A percentile compares a stretch with the other conserved stretches of the same genome.
These are phyloP conservation scores for Neurospora hispaniola DNA, from an alignment of 495 filamentous ascomycete species.

Conservation along the genomic window DNA sequence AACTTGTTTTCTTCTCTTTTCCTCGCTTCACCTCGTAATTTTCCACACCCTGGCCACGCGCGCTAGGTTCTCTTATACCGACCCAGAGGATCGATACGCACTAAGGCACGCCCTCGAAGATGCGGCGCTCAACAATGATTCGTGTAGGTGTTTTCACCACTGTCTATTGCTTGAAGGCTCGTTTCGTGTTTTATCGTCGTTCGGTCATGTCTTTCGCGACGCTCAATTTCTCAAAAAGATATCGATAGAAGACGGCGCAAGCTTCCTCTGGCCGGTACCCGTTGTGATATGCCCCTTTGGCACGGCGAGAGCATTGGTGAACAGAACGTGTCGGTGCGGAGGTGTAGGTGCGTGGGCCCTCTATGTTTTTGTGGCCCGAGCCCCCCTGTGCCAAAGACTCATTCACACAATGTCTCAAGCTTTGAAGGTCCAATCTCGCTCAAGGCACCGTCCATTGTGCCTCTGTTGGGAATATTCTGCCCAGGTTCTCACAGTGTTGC, in stretches of 20 bases:
- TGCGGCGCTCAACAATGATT: not conserved
- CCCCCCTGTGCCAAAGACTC: not conserved
- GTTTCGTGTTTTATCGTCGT: not conserved
- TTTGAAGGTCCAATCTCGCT: slow-evolving; percentile 5
- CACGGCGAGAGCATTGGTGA: not conserved
- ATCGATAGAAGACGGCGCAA: not conserved
- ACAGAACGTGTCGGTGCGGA: not conserved
- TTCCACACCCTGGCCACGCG: slow-evolving; percentile 4
- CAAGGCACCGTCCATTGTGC: slow-evolving; percentile 4
- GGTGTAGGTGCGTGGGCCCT: not conserved
- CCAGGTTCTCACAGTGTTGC: slow-evolving; percentile 20
- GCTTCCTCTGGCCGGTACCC: not conserved
- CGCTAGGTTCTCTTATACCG: not conserved
- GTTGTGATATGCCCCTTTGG: not conserved
- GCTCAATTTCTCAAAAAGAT: not conserved
- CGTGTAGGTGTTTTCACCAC: not conserved
- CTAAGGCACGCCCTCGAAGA: not conserved
- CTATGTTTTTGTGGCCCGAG: slow-evolving; percentile 4
- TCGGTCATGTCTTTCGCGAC: not conserved
- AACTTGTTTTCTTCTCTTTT: not conserved
- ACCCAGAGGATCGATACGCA: not conserved
- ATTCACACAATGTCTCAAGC: slow-evolving; percentile 15
- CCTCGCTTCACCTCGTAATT: slow-evolving; percentile 4
- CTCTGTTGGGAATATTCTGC: slow-evolving; percentile 7
- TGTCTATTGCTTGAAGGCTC: not conserved